Base-by-base conservation (phyloP, 106 monocot genomes). In the Dendrobium officinale region DNA sequence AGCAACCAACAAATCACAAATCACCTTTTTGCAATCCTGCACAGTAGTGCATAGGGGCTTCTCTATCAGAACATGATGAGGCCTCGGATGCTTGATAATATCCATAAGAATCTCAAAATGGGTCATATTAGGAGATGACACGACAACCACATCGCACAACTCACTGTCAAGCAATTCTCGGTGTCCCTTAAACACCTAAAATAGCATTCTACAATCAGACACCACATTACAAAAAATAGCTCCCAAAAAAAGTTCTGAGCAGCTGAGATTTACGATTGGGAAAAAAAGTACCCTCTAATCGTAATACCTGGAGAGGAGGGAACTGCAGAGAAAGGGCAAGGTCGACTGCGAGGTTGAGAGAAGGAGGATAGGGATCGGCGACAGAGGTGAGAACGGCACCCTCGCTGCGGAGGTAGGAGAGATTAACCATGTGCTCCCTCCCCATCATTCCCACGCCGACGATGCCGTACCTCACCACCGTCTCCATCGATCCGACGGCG, bases 361-460 rank as follows among this genome's bases (percentile, higher is more conserved):
- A 94, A 24, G 72, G 67, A 1, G 83, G 86, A 77, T 93, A 88
- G 43, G 93, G 96, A 80, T 93, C 96, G 18, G 93, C 88, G 80
- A 93, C 70, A 84, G 87, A 85, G 4, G 96, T 88, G 88, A 96
- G 81, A 72, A 66, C 18, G 82, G 88, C 91, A 61, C 88, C 85
- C 4, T 90, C 82, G 40, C 42, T 15, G 29, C 66, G 84, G 77
- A 96, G 90, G 83, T 96, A 88, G 81, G 87, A 84, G 77, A 96
- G 87, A 79, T 96, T 96, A 59, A 82, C 43, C 80, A 94, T 82
- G 85, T 96, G 96, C 79, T 96, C 93, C 56, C 96, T 73, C 9
- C 96, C 96, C 96, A 96, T 96, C 96, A 96, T 93, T 79, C 96
- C 96, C 56, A 86, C 93, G 67, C 96, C 96, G 6, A 96, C 77